A percentile compares a stretch with the other conserved stretches of the same genome.
phyloP scores from a whole-genome alignment of 768 basidiomycete genomes.

The Macrolepiota dolichaula region DNA sequence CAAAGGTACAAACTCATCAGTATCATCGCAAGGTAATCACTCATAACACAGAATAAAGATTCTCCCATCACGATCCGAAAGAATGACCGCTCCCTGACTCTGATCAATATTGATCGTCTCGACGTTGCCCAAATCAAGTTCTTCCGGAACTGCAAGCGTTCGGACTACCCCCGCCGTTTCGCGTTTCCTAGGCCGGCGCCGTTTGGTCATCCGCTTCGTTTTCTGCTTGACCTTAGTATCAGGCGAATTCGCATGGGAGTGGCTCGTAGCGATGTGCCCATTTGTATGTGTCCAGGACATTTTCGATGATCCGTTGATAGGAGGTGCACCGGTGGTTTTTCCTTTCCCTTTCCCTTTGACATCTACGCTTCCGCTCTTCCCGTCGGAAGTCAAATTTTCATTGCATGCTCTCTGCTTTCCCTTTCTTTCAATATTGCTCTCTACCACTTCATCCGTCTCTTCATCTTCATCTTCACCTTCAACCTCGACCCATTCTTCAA shows the following conservation, averaged over 20 bases:
- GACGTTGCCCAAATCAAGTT: constrained; percentile 59
- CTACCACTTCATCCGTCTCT: background rate
- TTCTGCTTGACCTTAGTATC: constrained; percentile 16
- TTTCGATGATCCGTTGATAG: background rate
- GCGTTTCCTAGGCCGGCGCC: constrained; percentile 13
- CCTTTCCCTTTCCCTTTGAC: background rate
- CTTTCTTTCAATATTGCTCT: background rate
- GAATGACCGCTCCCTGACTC: constrained; percentile 67
- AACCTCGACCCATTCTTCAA: constrained; percentile 9
- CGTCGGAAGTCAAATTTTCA: background rate
- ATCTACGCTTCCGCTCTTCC: background rate
- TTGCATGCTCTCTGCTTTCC: constrained; percentile 6
- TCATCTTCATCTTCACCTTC: background rate
- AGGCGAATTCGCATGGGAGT: background rate
- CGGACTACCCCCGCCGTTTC: constrained; percentile 43
- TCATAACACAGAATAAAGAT: constrained; percentile 74
- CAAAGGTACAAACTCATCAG: background rate
- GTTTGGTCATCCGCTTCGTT: constrained; percentile 5
- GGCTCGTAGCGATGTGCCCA: background rate
- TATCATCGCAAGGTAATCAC: constrained; percentile 16
- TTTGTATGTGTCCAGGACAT: background rate
- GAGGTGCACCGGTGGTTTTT: background rate
- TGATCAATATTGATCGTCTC: constrained; percentile 82
- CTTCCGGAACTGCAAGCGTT: constrained; percentile 62
- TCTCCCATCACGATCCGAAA: constrained; percentile 64